Evolutionary conservation across 345 rosid species (phyloP).

Genomic region (Hibiscus mutabilis): DNA sequence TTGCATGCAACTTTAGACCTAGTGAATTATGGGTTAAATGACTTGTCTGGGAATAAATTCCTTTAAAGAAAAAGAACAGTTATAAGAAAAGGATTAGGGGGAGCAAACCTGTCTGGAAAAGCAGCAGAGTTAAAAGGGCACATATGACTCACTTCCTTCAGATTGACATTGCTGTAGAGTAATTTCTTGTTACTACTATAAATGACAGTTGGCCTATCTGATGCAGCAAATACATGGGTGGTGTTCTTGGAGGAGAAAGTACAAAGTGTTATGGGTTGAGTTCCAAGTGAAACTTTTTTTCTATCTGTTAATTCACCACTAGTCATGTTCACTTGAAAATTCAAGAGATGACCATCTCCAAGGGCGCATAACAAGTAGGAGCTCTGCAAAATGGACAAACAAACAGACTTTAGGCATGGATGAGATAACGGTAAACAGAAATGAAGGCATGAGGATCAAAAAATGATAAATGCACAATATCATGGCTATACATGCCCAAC

Average conservation of each 20-base stretch:
- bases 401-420: not conserved
- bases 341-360: conserved; percentile 94
- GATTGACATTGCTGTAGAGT: conserved; percentile 89
- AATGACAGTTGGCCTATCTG: conserved; percentile 93
- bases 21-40: not conserved
- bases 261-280: conserved; percentile 93
- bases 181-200: conserved; percentile 97
- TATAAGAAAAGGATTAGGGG: not conserved
- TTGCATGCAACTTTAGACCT: not conserved
- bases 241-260: conserved; percentile 90
- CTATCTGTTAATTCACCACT: conserved; percentile 71
- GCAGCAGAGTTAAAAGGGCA: conserved; percentile 95
- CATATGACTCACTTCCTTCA: conserved; percentile 95
- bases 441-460: not conserved
- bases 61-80: not conserved
- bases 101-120: conserved; percentile 78
- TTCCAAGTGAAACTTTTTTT: conserved; percentile 86
- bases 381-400: conserved; percentile 42
- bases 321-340: conserved; percentile 64
- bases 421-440: not conserved
- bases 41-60: not conserved
- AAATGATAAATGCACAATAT: not conserved
- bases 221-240: conserved; percentile 90
- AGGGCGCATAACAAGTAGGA: conserved; percentile 93
- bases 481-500: not conserved